These are phyloP conservation scores for Tarenaya hassleriana DNA, from an alignment of 345 rosid genomes.

Conservation along the genomic window DNA sequence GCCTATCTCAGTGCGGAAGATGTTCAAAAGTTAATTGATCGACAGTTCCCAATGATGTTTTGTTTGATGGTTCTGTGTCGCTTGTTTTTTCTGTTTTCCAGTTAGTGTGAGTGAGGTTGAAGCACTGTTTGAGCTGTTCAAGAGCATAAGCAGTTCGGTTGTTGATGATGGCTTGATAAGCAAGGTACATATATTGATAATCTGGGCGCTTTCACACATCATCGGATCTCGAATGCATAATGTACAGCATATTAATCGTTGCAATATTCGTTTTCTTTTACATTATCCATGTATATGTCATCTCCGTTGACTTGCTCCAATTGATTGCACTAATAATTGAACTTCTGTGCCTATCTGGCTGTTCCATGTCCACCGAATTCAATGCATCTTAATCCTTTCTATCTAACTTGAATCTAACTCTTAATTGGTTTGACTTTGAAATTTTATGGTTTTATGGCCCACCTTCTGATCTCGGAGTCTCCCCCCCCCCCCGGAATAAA, in stretches of 20 bases:
- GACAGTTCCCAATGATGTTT: background rate
- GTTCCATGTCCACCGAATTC: slow-evolving; percentile 26
- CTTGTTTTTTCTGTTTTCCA: slow-evolving; percentile 35
- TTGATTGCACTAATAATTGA: slow-evolving; percentile 21
- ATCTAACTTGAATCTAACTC: slow-evolving; percentile 24
- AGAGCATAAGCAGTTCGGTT: slow-evolving; percentile 89
- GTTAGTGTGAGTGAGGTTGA: slow-evolving; percentile 97
- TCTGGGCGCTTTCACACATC: slow-evolving; percentile 1
- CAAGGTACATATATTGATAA: slow-evolving; percentile 46
- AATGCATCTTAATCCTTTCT: background rate
- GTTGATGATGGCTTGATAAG: slow-evolving; percentile 90
- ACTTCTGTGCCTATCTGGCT: slow-evolving; percentile 22
- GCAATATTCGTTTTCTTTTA: slow-evolving; percentile 4
- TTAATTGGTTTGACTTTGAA: slow-evolving; percentile 7
- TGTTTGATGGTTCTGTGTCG: slow-evolving; percentile 11
- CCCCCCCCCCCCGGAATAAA: too few relatives aligned
- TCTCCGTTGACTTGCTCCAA: slow-evolving; percentile 25
- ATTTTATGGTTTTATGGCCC: slow-evolving; percentile 22
- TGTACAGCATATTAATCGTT: slow-evolving; percentile 17
- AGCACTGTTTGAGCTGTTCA: slow-evolving; percentile 83
- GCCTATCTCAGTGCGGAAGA: background rate
- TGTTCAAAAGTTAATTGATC: background rate
- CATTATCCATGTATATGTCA: slow-evolving; percentile 8
- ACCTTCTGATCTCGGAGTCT: slow-evolving; percentile 19
- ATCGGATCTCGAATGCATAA: slow-evolving; percentile 21